These are phyloP conservation scores for Brettanomyces bruxellensis DNA, from an alignment of 805 yeast species.

Conservation along the genomic window DNA sequence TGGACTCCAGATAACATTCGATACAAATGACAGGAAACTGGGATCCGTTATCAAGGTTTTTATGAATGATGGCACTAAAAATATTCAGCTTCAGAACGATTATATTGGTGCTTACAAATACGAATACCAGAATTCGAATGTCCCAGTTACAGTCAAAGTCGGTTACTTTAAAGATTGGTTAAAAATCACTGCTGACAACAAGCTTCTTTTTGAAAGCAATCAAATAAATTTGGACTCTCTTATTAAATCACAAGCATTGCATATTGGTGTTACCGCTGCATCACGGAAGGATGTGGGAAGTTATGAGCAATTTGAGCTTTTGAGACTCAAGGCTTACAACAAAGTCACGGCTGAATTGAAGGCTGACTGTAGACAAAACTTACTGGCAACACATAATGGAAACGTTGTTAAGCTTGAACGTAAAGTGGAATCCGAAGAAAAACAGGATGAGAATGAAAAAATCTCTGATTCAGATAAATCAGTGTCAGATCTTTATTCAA, in stretches of 20 bases:
- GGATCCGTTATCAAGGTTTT: conserved; percentile 49
- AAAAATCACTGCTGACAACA: conserved; percentile 66
- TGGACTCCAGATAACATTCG: conserved; percentile 57
- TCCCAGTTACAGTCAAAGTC: conserved; percentile 61
- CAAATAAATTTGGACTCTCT: conserved; percentile 35
- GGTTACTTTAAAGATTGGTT: conserved; percentile 39
- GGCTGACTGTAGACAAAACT: conserved; percentile 14
- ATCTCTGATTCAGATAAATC: not conserved
- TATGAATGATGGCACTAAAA: conserved; percentile 47
- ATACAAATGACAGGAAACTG: conserved; percentile 34
- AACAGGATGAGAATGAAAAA: conserved; percentile 14
- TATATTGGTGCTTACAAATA: conserved; percentile 25
- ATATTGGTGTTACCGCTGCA: conserved; percentile 46
- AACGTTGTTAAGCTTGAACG: not conserved
- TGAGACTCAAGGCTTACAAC: conserved; percentile 48
- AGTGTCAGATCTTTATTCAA: not conserved
- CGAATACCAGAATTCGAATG: conserved; percentile 54
- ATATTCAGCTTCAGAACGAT: conserved; percentile 17
- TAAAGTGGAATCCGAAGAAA: conserved; percentile 6
- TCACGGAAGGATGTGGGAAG: conserved; percentile 25
- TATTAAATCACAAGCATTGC: conserved; percentile 23
- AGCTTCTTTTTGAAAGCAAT: conserved; percentile 59
- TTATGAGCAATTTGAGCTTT: conserved; percentile 56
- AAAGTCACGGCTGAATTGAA: conserved; percentile 27
- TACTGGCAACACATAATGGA: conserved; percentile 17